Evolutionary conservation across 352 stramenopile species (phyloP), one percentile per base, ranked within the genome.

Genomic region (Phytopythium delawarense): DNA sequence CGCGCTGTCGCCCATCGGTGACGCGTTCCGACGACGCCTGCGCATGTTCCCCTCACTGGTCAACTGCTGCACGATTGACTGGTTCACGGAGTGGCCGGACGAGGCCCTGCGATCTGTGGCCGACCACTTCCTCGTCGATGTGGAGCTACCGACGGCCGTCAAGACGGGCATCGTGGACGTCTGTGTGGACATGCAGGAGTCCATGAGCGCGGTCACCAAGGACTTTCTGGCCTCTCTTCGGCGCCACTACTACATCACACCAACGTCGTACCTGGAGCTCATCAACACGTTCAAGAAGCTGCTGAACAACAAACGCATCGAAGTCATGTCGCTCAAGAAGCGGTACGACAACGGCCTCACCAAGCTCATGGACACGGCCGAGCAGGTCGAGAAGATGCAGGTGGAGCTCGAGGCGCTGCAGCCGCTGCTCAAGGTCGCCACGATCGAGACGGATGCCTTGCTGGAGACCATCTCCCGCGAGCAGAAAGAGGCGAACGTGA

Each of bases 51-150:
- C 96, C 25, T 97, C 95, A 25, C 81, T 98, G 2, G 94, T 98
- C 5, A 98, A 98, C 67, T 98, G 95, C 70, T 98, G 94, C 65
- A 98, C 95, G 42, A 98, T 98, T 62, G 95, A 98, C 57, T 98
- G 95, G 94, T 98, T 98, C 71, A 91, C 91, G 0, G 94, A 98
- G 58, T 98, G 96, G 96, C 96, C 96, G 0, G 80, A 96, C 50
- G 93, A 98, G 71, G 96, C 96, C 18, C 73, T 98, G 50, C 83
- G 87, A 16, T 96, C 86, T 4, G 96, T 98, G 8, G 96, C 93
- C 12, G 80, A 96, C 40, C 87, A 97, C 64, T 98, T 98, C 60
- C 74, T 98, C 1, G 76, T 94, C 20, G 83, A 96, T 55, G 80
- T 97, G 15, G 88, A 97, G 28, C 67, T 98, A 20, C 77, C 90